Conservation (phyloP, 2,329 filamentous ascomycete genomes). For the Trichoderma koningii region DNA sequence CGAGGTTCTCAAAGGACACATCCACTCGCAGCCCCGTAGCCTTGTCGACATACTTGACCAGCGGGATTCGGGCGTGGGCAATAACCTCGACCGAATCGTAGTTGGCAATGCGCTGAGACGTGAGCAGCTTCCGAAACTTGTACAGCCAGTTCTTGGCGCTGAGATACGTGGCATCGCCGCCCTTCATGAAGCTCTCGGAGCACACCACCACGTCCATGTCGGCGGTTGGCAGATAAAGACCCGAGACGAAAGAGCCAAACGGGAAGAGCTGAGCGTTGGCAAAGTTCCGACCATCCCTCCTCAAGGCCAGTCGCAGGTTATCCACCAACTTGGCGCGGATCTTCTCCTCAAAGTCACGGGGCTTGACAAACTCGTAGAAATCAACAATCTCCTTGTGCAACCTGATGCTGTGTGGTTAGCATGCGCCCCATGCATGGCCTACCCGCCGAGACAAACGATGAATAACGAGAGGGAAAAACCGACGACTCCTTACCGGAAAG, state of each 20-base stretch:
- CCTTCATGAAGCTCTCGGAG: conserved; percentile 57
- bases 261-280: conserved; percentile 65
- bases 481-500: conserved; percentile 52
- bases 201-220: conserved; percentile 94
- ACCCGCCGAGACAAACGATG: neutral
- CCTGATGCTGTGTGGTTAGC: conserved; percentile 45
- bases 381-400: conserved; percentile 88
- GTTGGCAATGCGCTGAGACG: conserved; percentile 57
- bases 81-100: conserved; percentile 67
- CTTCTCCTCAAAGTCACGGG: conserved; percentile 72
- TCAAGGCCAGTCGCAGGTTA: conserved; percentile 64
- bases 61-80: conserved; percentile 75
- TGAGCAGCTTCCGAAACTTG: conserved; percentile 63
- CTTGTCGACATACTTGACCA: conserved; percentile 86
- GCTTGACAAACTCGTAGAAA: conserved; percentile 83
- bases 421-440: neutral
- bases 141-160: conserved; percentile 59
- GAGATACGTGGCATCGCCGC: conserved; percentile 51
- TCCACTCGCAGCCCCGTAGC: conserved; percentile 82
- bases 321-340: conserved; percentile 73
- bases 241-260: conserved; percentile 95
- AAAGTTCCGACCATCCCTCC: conserved; percentile 51
- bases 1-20: conserved; percentile 90
- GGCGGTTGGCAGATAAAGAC: conserved; percentile 68
- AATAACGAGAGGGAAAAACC: neutral